Conservation (phyloP, 2,329 filamentous ascomycete genomes). For the Hypoxylon rubiginosum region DNA sequence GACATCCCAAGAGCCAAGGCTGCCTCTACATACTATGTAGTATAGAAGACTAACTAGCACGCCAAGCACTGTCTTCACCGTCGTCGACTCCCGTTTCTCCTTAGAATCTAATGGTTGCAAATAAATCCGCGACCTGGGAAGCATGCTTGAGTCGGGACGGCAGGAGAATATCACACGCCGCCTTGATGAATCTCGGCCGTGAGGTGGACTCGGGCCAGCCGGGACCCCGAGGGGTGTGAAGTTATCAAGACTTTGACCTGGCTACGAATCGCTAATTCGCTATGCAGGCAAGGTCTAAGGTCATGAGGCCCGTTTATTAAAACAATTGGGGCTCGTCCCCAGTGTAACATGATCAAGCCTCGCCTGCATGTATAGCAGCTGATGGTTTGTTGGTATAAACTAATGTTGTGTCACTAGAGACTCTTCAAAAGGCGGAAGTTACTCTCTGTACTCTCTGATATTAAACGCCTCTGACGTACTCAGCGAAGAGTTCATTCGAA, state of each 20-base stretch:
- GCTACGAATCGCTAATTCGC: constrained; percentile 1
- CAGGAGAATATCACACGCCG: not conserved
- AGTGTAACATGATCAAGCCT: constrained; percentile 37
- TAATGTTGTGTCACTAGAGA: constrained; percentile 30
- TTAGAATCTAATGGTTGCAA: not conserved
- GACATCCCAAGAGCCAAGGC: constrained; percentile 12
- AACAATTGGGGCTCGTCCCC: constrained; percentile 21
- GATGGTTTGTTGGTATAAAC: constrained; percentile 21
- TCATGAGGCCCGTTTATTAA: constrained; percentile 34
- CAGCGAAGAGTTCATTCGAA: constrained; percentile 1
- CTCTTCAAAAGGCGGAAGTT: constrained; percentile 7
- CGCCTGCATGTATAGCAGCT: constrained; percentile 32
- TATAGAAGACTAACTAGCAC: constrained; percentile 4
- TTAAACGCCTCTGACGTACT: constrained; percentile 20
- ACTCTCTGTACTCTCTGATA: not conserved
- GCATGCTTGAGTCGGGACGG: not conserved
- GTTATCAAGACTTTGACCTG: constrained; percentile 5
- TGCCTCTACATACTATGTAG: too few relatives aligned
- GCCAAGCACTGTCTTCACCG: constrained; percentile 1
- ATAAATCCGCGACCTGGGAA: not conserved
- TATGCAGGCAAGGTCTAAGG: constrained; percentile 34
- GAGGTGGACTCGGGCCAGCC: constrained; percentile 17
- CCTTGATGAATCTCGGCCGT: constrained; percentile 7
- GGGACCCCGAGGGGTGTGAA: constrained; percentile 19
- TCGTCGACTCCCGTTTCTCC: constrained; percentile 4